Evolutionary conservation across 1,284 basidiomycete species (phyloP).

Genomic region (Cystobasidiaceae sp.): DNA sequence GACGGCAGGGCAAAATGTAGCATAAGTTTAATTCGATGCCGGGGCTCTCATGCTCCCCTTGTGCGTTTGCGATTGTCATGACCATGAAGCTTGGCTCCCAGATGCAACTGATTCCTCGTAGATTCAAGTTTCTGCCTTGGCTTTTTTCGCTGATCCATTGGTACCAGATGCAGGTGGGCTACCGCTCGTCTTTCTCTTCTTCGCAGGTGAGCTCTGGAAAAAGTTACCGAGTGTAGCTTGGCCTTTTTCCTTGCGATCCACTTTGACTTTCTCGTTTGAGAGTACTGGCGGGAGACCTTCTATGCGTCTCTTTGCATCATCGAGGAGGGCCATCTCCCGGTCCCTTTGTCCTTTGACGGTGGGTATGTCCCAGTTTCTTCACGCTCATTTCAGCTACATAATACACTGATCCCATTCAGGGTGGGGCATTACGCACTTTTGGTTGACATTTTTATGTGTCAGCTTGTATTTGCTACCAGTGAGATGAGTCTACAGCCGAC

Average conservation of each 20-base stretch:
- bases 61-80: too few relatives aligned
- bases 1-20: too few relatives aligned
- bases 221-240: slow-evolving; percentile 16
- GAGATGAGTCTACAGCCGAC: background rate
- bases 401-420: background rate
- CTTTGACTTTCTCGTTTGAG: slow-evolving; percentile 17
- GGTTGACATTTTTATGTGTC: slow-evolving; percentile 26
- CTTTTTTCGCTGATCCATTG: background rate
- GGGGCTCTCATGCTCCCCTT: too few relatives aligned
- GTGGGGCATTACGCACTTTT: background rate
- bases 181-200: slow-evolving; percentile 23
- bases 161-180: background rate
- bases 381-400: background rate
- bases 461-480: slow-evolving; percentile 31
- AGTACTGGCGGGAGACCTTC: slow-evolving; percentile 25
- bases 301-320: slow-evolving; percentile 29
- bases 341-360: slow-evolving; percentile 32
- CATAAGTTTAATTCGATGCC: too few relatives aligned
- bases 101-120: too few relatives aligned
- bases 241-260: slow-evolving; percentile 25
- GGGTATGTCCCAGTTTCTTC: slow-evolving; percentile 20
- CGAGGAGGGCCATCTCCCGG: slow-evolving; percentile 22
- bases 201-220: slow-evolving; percentile 2
- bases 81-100: too few relatives aligned
- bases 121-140: background rate